Conservation (phyloP, 2,329 filamentous ascomycete genomes). For the Xylaria sp. region DNA sequence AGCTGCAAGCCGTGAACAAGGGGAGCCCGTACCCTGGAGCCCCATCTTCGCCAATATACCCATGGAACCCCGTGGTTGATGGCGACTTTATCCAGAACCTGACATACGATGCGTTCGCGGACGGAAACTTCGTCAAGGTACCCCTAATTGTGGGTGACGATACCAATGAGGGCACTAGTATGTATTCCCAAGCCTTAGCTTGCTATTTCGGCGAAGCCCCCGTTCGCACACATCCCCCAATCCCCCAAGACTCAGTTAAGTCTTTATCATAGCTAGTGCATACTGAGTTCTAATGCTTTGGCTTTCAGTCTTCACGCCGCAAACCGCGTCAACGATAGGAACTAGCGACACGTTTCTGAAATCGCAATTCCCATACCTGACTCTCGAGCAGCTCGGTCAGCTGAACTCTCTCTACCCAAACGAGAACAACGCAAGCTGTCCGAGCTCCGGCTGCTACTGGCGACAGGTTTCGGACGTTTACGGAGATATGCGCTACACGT, state of each 20-base stretch:
- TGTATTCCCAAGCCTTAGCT: neutral
- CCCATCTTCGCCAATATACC: constrained; percentile 56
- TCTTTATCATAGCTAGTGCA: neutral
- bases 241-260: neutral
- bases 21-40: constrained; percentile 54
- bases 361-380: constrained; percentile 67
- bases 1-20: constrained; percentile 56
- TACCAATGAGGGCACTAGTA: constrained; percentile 70
- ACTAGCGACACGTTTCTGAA: constrained; percentile 66
- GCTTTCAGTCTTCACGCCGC: constrained; percentile 60
- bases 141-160: constrained; percentile 66
- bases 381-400: constrained; percentile 57
- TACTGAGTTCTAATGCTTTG: neutral
- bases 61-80: constrained; percentile 66
- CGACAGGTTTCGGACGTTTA: constrained; percentile 67
- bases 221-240: too few species aligned
- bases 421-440: constrained; percentile 57
- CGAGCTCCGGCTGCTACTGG: constrained; percentile 65
- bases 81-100: constrained; percentile 61
- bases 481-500: constrained; percentile 73
- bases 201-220: neutral
- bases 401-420: constrained; percentile 68
- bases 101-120: constrained; percentile 59
- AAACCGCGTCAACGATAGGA: constrained; percentile 56
- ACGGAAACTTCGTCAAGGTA: constrained; percentile 63